Conservation (phyloP, 208 protist species). For the Crithidia fasciculata region DNA sequence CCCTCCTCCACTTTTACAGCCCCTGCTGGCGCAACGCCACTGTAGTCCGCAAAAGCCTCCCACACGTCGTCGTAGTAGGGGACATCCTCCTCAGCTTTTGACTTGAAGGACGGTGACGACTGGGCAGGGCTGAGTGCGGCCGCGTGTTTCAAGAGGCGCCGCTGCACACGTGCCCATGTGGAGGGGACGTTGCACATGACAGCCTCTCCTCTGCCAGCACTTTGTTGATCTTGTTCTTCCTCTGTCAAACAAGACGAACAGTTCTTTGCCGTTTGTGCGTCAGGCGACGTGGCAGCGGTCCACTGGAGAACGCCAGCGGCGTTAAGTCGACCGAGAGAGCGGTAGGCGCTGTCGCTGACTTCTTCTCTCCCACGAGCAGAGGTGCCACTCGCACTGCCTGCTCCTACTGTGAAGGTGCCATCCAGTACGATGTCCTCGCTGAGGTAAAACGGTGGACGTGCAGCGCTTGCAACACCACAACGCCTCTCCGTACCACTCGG, state of each 20-base stretch:
- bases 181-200: slow-evolving; percentile 22
- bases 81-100: background rate
- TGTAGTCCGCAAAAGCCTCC: background rate
- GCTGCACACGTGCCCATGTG: slow-evolving; percentile 12
- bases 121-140: background rate
- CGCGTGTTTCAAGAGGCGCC: slow-evolving; percentile 28
- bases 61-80: background rate
- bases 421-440: slow-evolving; percentile 28
- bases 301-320: slow-evolving; percentile 30
- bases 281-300: background rate
- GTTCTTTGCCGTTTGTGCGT: too few species aligned
- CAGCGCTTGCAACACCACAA: too few species aligned
- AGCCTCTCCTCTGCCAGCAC: slow-evolving; percentile 1
- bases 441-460: slow-evolving; percentile 12
- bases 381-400: background rate
- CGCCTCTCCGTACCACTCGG: too few species aligned
- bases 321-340: slow-evolving; percentile 29
- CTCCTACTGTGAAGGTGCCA: slow-evolving; percentile 12
- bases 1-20: background rate
- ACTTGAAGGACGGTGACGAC: background rate
- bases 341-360: background rate
- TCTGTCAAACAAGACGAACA: too few species aligned
- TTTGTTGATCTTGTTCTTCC: background rate
- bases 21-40: too few species aligned
- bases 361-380: too few species aligned